These are phyloP conservation scores for Xylariaceae sp. DNA, from an alignment of 2,329 filamentous ascomycete species.

Conservation along the genomic window DNA sequence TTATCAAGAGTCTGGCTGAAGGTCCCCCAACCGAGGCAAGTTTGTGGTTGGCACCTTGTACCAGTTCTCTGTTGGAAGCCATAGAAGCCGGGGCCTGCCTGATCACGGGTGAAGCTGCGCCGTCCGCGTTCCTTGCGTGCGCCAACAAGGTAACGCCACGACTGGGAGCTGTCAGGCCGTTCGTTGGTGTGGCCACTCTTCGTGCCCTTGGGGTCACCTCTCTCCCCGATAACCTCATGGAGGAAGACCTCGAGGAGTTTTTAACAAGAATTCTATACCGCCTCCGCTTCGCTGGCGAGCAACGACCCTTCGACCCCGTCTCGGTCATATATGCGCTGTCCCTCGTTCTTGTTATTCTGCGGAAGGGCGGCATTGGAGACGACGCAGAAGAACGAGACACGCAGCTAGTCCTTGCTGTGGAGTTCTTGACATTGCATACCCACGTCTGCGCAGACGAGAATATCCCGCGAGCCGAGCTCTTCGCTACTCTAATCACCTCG, in stretches of 20 bases:
- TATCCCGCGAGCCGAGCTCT: constrained; percentile 67
- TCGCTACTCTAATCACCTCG: constrained; percentile 64
- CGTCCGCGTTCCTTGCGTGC: constrained; percentile 71
- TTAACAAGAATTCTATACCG: constrained; percentile 86
- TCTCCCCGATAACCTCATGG: constrained; percentile 62
- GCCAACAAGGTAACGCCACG: constrained; percentile 67
- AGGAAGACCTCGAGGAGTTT: constrained; percentile 77
- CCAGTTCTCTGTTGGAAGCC: constrained; percentile 63
- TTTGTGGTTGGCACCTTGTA: constrained; percentile 79
- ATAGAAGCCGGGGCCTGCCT: constrained; percentile 76
- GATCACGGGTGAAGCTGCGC: constrained; percentile 72
- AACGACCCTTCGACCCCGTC: constrained; percentile 84
- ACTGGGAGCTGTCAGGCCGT: constrained; percentile 68
- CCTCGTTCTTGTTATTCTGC: constrained; percentile 69
- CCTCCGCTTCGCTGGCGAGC: constrained; percentile 81
- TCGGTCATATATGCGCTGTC: constrained; percentile 84
- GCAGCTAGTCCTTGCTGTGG: constrained; percentile 80
- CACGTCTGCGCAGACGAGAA: constrained; percentile 66
- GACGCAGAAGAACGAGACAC: constrained; percentile 75
- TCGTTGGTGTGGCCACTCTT: constrained; percentile 81
- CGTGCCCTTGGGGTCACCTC: constrained; percentile 68
- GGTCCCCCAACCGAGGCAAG: constrained; percentile 85
- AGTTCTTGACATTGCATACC: constrained; percentile 85
- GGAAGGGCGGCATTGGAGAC: constrained; percentile 68
- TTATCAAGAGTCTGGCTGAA: constrained; percentile 72